A percentile compares a stretch with the other conserved stretches of the same genome.
phyloP scores from a whole-genome alignment of 2,329 filamentous ascomycete species.

The Hypoxylon sp. region DNA sequence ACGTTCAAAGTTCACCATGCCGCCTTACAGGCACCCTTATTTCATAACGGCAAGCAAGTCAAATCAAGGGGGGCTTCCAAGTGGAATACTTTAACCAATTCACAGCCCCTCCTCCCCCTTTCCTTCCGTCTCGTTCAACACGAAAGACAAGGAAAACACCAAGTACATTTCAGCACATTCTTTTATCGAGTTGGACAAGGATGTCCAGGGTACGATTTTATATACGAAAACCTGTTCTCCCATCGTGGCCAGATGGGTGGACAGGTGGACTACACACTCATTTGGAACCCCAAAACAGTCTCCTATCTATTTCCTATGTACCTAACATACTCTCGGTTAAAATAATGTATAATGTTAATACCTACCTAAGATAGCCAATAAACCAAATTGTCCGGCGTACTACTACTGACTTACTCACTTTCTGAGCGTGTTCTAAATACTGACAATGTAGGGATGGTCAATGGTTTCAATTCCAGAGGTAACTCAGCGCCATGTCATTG shows the following conservation, averaged over 20 bases:
- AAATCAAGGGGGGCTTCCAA: neutral
- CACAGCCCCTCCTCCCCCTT: neutral
- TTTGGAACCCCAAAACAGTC: neutral
- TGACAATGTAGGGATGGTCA: too few relatives aligned
- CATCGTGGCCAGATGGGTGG: slow-evolving; percentile 34
- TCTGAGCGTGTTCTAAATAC: neutral
- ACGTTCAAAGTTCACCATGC: neutral
- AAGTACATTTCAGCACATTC: neutral
- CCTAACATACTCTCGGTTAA: neutral
- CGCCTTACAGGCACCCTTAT: neutral
- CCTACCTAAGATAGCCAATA: neutral
- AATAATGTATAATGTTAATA: neutral
- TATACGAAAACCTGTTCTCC: slow-evolving; percentile 12
- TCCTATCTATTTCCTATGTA: neutral
- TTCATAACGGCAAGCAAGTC: neutral
- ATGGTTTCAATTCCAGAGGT: too few relatives aligned
- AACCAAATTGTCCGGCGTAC: neutral
- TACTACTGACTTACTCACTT: neutral
- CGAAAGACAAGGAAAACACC: neutral
- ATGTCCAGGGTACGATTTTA: neutral
- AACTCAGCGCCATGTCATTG: too few relatives aligned
- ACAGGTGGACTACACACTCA: slow-evolving; percentile 14
- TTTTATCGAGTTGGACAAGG: neutral
- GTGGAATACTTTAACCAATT: neutral
- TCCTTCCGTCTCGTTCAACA: slow-evolving; percentile 8